Evolutionary conservation across 23 red algal genomes (phyloP).

Genomic region (Gracilaria gracilis): DNA sequence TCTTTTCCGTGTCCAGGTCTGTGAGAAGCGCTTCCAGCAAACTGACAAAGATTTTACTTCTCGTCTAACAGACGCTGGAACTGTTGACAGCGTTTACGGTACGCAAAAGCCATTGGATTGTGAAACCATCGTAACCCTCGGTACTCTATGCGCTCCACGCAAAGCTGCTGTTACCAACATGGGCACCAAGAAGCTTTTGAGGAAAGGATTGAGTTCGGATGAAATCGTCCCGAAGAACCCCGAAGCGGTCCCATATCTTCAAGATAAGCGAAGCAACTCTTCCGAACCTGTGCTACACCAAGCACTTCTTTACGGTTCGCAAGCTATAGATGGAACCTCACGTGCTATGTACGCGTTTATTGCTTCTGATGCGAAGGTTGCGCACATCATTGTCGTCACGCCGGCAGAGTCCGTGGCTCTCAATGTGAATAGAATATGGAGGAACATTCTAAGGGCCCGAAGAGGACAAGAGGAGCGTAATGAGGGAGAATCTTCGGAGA

Average conservation of each 20-base stretch:
- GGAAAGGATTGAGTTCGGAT: slow-evolving; percentile 48
- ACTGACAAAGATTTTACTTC: slow-evolving; percentile 66
- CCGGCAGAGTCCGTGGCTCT: slow-evolving; percentile 19
- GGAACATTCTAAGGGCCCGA: slow-evolving; percentile 16
- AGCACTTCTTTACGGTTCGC: slow-evolving; percentile 76
- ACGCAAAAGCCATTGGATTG: slow-evolving; percentile 57
- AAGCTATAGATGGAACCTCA: slow-evolving; percentile 64
- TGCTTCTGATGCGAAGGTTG: slow-evolving; percentile 61
- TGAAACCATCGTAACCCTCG: slow-evolving; percentile 49
- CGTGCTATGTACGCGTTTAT: slow-evolving; percentile 63
- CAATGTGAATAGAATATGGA: slow-evolving; percentile 64
- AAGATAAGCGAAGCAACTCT: slow-evolving; percentile 11
- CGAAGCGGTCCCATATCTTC: slow-evolving; percentile 51
- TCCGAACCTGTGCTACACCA: slow-evolving; percentile 35
- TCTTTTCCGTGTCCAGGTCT: slow-evolving; percentile 64
- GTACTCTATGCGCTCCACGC: slow-evolving; percentile 50
- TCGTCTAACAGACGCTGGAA: slow-evolving; percentile 41
- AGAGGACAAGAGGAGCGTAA: not conserved
- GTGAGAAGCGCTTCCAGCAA: slow-evolving; percentile 51
- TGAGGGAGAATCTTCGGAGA: not conserved
- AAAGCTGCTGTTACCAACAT: slow-evolving; percentile 8
- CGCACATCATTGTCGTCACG: slow-evolving; percentile 61
- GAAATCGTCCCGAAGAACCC: slow-evolving; percentile 58
- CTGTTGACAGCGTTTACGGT: slow-evolving; percentile 62
- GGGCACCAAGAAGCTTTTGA: slow-evolving; percentile 23